Conservation (phyloP, 2,329 filamentous ascomycete species). For the Colletotrichum somersetense region DNA sequence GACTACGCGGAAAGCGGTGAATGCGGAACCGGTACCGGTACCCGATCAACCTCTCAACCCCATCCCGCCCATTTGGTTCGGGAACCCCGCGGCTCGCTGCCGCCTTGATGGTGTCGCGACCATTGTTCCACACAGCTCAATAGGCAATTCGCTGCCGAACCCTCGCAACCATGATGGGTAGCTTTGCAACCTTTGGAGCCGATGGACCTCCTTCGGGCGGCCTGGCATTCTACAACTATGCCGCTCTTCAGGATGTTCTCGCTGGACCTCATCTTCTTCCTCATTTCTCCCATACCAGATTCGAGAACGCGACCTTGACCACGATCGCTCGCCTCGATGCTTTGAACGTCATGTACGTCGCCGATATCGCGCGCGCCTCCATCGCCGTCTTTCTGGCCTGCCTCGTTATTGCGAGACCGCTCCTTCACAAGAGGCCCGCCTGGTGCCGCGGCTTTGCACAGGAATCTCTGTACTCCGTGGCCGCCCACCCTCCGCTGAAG, state of each 20-base stretch:
- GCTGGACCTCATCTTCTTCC: constrained; percentile 15
- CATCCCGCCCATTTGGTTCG: not conserved
- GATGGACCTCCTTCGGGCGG: not conserved
- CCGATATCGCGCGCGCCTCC: constrained; percentile 48
- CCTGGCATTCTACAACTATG: constrained; percentile 26
- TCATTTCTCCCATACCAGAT: not conserved
- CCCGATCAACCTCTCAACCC: not conserved
- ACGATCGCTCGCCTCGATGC: constrained; percentile 1
- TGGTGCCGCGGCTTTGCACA: constrained; percentile 60
- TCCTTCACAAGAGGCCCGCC: constrained; percentile 51
- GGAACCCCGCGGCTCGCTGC: constrained; percentile 18
- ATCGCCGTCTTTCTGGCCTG: constrained; percentile 49
- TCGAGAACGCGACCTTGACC: not conserved
- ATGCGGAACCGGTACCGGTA: constrained; percentile 19
- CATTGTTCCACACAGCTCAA: constrained; percentile 22
- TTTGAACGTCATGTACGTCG: constrained; percentile 13
- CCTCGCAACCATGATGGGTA: constrained; percentile 27
- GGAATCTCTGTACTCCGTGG: constrained; percentile 48
- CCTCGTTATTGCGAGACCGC: constrained; percentile 44
- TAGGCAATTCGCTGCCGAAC: constrained; percentile 18
- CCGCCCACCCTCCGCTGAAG: constrained; percentile 42
- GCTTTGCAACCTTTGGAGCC: constrained; percentile 22
- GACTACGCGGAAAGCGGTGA: constrained; percentile 28
- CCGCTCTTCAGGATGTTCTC: constrained; percentile 31
- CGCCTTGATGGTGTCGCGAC: constrained; percentile 21